Percentiles rank a stretch among this genome's conserved stretches.
Evolutionary conservation across 176 grass and related monocot genomes (phyloP).

Genomic region (Coix lacrymajobi): DNA sequence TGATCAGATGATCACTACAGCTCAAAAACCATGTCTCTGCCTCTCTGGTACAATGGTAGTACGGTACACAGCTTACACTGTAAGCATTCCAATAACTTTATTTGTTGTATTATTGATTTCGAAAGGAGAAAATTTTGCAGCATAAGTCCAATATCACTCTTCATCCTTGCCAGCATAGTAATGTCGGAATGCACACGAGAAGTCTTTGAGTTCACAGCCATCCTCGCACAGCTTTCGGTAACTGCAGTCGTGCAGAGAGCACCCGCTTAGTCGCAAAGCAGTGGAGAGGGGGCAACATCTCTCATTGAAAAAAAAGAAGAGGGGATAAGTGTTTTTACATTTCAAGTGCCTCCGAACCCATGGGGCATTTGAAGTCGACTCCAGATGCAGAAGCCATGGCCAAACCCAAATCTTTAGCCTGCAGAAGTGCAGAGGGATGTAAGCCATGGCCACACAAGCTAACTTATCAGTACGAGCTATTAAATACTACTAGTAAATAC

Average conservation of each 20-base stretch:
- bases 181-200: slow-evolving; percentile 76
- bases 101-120: neutral
- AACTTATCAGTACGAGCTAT: neutral
- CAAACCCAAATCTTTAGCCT: slow-evolving; percentile 86
- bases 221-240: slow-evolving; percentile 59
- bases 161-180: slow-evolving; percentile 73
- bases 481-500: neutral
- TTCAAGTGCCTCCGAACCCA: slow-evolving; percentile 59
- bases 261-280: neutral
- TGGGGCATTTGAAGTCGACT: slow-evolving; percentile 44
- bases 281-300: neutral
- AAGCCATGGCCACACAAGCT: neutral
- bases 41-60: neutral
- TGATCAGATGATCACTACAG: neutral
- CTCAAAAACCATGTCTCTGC: neutral
- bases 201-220: slow-evolving; percentile 67
- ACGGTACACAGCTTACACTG: neutral
- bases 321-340: slow-evolving; percentile 35
- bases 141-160: slow-evolving; percentile 25
- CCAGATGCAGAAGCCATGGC: slow-evolving; percentile 52
- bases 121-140: neutral
- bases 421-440: slow-evolving; percentile 24
- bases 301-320: neutral
- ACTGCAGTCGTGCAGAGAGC: slow-evolving; percentile 46
- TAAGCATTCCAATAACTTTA: neutral